Conservation (phyloP, 2,329 filamentous ascomycete species). For the Celoporthe dispersa region DNA sequence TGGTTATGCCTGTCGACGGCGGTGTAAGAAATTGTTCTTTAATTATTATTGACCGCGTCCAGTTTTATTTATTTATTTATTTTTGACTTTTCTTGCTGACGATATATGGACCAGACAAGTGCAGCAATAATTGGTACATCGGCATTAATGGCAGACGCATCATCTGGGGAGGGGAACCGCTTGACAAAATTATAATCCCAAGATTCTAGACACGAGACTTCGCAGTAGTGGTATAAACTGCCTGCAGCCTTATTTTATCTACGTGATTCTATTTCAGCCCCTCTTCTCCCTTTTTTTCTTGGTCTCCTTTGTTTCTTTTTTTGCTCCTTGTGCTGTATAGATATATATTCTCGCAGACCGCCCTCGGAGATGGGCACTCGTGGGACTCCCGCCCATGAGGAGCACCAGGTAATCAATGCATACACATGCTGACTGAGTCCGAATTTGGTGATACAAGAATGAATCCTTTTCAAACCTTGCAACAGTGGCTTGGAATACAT, state of each 20-base stretch:
- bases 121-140: background rate
- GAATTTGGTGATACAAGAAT: background rate
- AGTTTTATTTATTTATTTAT: background rate
- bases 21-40: constrained; percentile 33
- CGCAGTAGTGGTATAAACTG: background rate
- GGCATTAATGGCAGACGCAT: background rate
- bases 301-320: background rate
- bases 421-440: too few relatives aligned
- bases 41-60: too few relatives aligned
- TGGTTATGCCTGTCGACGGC: constrained; percentile 37
- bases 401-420: too few relatives aligned
- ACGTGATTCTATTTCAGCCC: background rate
- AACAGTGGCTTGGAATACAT: background rate
- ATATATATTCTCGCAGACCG: too few relatives aligned
- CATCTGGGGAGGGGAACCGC: background rate
- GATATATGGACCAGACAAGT: background rate
- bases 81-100: background rate
- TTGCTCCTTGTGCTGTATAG: too few relatives aligned
- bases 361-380: background rate
- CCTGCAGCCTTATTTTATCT: background rate
- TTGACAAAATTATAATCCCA: background rate
- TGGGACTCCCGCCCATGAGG: too few relatives aligned
- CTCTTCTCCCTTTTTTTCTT: background rate
- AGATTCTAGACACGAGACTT: background rate
- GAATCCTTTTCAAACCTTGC: background rate